Conservation (phyloP, 2,329 filamentous ascomycete species). For the Raffaelea deltoideospora region DNA sequence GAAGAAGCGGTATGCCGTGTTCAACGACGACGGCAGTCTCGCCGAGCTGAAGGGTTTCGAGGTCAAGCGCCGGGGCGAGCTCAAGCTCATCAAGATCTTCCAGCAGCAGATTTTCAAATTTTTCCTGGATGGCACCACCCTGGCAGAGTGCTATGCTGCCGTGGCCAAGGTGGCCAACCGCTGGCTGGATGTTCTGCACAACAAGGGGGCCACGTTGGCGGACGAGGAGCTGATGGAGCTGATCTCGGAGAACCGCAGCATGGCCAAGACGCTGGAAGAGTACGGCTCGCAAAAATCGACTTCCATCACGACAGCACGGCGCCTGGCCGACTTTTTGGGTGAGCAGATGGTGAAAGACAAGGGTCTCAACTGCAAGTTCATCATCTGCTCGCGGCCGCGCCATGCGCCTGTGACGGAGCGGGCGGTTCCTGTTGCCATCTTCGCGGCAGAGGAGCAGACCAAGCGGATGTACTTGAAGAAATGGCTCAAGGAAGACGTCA, state of each 20-base stretch:
- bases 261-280: slow-evolving; percentile 93
- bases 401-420: slow-evolving; percentile 88
- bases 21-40: slow-evolving; percentile 92
- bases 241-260: slow-evolving; percentile 99
- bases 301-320: slow-evolving; percentile 95
- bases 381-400: slow-evolving; percentile 78
- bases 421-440: slow-evolving; percentile 89
- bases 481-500: slow-evolving; percentile 88
- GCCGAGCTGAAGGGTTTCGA: slow-evolving; percentile 97
- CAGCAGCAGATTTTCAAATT: slow-evolving; percentile 99
- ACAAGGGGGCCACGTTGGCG: slow-evolving; percentile 73
- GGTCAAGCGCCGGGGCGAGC: slow-evolving; percentile 88
- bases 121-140: slow-evolving; percentile 79
- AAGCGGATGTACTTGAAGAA: slow-evolving; percentile 85
- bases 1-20: slow-evolving; percentile 98
- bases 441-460: slow-evolving; percentile 78
- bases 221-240: slow-evolving; percentile 97
- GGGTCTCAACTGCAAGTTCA: slow-evolving; percentile 98
- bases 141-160: slow-evolving; percentile 76
- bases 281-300: slow-evolving; percentile 94
- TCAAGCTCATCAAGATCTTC: slow-evolving; percentile 99
- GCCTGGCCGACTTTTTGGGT: slow-evolving; percentile 87
- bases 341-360: slow-evolving; percentile 99
- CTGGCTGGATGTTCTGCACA: slow-evolving; percentile 91
- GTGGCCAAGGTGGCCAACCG: slow-evolving; percentile 91